phyloP scores from a whole-genome alignment of 1,139 yeast genomes.

The Suhomyces coccinellae region DNA sequence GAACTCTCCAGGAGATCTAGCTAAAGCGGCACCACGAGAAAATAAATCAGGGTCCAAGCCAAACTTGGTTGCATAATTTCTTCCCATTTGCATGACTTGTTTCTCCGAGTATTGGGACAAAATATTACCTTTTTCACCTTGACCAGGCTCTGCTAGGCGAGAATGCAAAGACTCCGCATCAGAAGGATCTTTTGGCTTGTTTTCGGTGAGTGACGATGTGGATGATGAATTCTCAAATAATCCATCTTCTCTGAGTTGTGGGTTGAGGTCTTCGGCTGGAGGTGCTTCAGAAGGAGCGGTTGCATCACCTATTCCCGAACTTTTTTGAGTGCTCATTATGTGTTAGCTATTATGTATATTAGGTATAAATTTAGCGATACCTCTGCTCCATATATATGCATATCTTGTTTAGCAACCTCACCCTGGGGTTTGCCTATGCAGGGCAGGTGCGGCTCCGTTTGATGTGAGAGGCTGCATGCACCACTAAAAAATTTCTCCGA shows the following conservation, averaged over 20 bases:
- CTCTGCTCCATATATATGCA: background rate
- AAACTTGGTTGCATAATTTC: conserved; percentile 62
- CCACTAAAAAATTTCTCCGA: background rate
- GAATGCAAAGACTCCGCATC: conserved; percentile 31
- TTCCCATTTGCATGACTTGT: conserved; percentile 71
- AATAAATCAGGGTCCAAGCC: conserved; percentile 66
- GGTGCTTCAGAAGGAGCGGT: conserved; percentile 7
- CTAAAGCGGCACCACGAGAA: conserved; percentile 73
- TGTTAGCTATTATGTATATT: background rate
- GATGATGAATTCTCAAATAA: conserved; percentile 24
- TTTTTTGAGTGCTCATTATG: conserved; percentile 2
- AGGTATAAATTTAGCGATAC: background rate
- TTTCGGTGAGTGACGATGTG: conserved; percentile 21
- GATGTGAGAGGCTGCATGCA: background rate
- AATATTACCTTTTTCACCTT: conserved; percentile 50
- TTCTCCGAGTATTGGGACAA: conserved; percentile 61
- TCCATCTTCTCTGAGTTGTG: conserved; percentile 17
- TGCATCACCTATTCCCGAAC: conserved; percentile 7
- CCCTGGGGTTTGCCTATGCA: background rate
- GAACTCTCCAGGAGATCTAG: conserved; percentile 62
- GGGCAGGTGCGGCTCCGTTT: background rate
- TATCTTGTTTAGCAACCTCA: background rate
- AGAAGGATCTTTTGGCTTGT: conserved; percentile 20
- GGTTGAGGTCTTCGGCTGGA: conserved; percentile 3
- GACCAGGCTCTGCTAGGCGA: conserved; percentile 24